phyloP scores from a whole-genome alignment of 257 asterid species.

The Phtheirospermum japonicum region DNA sequence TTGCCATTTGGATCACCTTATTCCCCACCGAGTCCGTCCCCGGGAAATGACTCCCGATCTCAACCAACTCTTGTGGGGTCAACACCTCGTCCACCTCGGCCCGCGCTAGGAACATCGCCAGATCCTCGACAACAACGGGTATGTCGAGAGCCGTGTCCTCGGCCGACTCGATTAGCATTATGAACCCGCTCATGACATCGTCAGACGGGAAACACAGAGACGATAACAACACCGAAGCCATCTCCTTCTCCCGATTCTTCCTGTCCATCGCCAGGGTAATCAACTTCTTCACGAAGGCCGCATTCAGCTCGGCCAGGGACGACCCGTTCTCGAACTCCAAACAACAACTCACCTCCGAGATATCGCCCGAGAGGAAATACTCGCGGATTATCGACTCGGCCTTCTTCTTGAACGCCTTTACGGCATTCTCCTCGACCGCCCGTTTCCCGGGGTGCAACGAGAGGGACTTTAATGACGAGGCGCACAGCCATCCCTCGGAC shows the following conservation, averaged over 20 bases:
- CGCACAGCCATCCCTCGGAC: slow-evolving; percentile 90
- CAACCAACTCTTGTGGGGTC: slow-evolving; percentile 82
- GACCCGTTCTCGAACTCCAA: slow-evolving; percentile 59
- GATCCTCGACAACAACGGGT: slow-evolving; percentile 77
- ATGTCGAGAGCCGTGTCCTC: slow-evolving; percentile 86
- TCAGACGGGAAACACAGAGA: slow-evolving; percentile 81
- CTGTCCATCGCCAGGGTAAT: slow-evolving; percentile 89
- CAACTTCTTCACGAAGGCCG: slow-evolving; percentile 72
- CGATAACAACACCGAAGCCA: slow-evolving; percentile 84
- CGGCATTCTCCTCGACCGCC: slow-evolving; percentile 46
- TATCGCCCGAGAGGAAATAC: slow-evolving; percentile 78
- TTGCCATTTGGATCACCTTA: slow-evolving; percentile 63
- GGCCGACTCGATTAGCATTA: slow-evolving; percentile 73
- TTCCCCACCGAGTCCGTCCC: slow-evolving; percentile 56
- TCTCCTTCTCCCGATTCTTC: slow-evolving; percentile 86
- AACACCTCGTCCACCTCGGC: slow-evolving; percentile 86
- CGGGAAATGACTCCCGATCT: slow-evolving; percentile 56
- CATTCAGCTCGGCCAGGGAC: slow-evolving; percentile 53
- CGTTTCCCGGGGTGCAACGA: slow-evolving; percentile 44
- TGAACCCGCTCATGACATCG: slow-evolving; percentile 71
- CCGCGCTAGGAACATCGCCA: slow-evolving; percentile 77
- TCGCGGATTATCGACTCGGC: slow-evolving; percentile 65
- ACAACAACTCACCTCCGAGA: slow-evolving; percentile 70
- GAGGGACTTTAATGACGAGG: slow-evolving; percentile 66
- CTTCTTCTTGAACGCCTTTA: slow-evolving; percentile 65